Percentiles rank a stretch among this genome's conserved stretches.
These are phyloP conservation scores for Hordeum pubiflorum DNA, from an alignment of 202 grass and related monocot species.

Conservation along the genomic window DNA sequence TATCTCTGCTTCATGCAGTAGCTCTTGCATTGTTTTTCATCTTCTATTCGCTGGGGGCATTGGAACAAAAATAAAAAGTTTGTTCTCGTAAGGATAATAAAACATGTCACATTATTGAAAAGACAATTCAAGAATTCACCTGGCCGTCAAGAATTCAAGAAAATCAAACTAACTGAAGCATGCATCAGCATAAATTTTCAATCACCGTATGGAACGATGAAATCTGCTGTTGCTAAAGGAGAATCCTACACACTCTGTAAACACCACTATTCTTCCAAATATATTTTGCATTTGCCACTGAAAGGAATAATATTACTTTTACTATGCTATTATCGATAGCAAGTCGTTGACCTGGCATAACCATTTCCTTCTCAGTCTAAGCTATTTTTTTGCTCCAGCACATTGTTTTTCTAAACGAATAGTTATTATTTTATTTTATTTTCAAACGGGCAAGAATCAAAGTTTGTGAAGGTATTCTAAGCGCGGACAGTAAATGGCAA, in stretches of 20 bases:
- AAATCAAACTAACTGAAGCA: background rate
- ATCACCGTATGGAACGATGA: background rate
- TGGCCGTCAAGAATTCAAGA: too few relatives aligned
- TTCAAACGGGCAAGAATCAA: too few relatives aligned
- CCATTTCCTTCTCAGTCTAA: background rate
- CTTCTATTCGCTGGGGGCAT: background rate
- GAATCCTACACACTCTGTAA: background rate
- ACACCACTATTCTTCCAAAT: background rate
- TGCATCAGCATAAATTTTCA: background rate
- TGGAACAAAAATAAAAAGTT: background rate
- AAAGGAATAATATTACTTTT: background rate
- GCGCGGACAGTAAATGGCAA: background rate
- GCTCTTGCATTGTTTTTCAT: background rate
- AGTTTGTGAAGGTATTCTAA: background rate
- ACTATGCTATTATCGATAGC: background rate
- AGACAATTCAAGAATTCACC: background rate
- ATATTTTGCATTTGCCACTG: background rate
- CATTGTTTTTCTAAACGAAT: background rate
- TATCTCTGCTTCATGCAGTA: background rate
- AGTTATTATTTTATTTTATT: too few relatives aligned
- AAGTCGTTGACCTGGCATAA: background rate
- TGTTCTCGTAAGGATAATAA: background rate
- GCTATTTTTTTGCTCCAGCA: background rate
- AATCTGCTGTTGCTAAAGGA: background rate
- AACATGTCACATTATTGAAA: background rate